Base-by-base conservation (phyloP, 192 early-diverging fungal species). In the Linnemannia elongata region DNA sequence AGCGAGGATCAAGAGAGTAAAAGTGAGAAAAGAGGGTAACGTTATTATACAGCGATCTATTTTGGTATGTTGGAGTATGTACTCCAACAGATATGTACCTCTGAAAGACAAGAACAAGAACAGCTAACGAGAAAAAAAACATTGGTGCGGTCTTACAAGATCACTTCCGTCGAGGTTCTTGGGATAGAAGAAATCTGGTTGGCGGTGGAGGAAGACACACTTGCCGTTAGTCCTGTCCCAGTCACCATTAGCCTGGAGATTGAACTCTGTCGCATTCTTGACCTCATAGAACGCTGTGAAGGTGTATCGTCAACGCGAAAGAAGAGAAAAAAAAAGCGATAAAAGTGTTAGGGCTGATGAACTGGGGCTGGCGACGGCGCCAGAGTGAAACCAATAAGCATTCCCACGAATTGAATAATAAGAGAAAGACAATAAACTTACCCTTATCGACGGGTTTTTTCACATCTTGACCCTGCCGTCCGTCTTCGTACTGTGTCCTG, bases 201-300 rank as follows among this genome's bases (percentile, higher is more conserved):
- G 15, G 1, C 77, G 82, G 17, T 74, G 24, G 12, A 84, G 66
- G 13, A 74, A 22, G 20, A 79, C 72, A 33, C 82, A 84, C 15
- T 84, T 79, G 27, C 83, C 83, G 3, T 2, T 3, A 39, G 1
- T 6, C 13, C 13, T 55, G 0, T 68, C 74, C 78, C 78, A 80
- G 63, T 80, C 83, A 0, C 73, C 78, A 30, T 72, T 55, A 10
- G 73, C 74, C 15, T 68, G 77, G 33, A 85, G 49, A 22, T 72
- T 17, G 33, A 85, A 69, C n/a, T 68, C 42, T 36, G 69, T 47
- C 17, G 75, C 69, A 24, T 76, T 45, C n/a, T 68, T 30, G 44
- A 81, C n/a, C 45, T 35, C 42, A 27, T 73, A 73, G 22, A n/a
- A 79, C 41, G 36, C 68, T 74, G 39, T 33, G 44, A 30, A 77